A percentile compares a stretch with the other conserved stretches of the same genome.
phyloP scores from a whole-genome alignment of 345 rosid species.

The Garcia nutans region DNA sequence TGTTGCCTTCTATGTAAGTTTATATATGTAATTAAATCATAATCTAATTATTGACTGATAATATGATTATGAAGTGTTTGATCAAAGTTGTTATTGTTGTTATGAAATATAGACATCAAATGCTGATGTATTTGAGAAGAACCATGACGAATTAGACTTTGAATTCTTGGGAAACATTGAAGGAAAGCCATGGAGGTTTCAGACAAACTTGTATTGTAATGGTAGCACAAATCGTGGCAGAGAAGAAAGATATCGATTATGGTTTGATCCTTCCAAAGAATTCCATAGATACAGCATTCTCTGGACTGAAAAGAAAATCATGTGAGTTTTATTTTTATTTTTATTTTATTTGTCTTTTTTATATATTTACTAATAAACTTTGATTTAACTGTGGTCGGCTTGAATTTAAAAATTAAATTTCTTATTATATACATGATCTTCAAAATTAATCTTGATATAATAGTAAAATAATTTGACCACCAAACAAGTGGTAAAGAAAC shows the following conservation, averaged over 20 bases:
- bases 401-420: no score
- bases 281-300: slow-evolving; percentile 86
- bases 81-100: no score
- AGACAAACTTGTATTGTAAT: slow-evolving; percentile 85
- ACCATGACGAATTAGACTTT: slow-evolving; percentile 87
- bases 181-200: slow-evolving; percentile 93
- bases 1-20: slow-evolving; percentile 77
- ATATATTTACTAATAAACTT: background rate
- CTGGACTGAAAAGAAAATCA: slow-evolving; percentile 71
- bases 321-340: slow-evolving; percentile 45
- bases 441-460: no score
- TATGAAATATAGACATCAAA: slow-evolving; percentile 64
- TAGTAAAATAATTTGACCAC: no score
- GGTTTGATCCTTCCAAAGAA: slow-evolving; percentile 90
- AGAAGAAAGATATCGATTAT: slow-evolving; percentile 84
- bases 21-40: no score
- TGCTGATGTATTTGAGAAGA: slow-evolving; percentile 72
- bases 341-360: background rate
- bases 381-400: no score
- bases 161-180: slow-evolving; percentile 83
- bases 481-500: background rate
- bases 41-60: no score
- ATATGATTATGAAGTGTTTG: no score
- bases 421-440: no score
- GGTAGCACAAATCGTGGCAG: slow-evolving; percentile 91